These are phyloP conservation scores for Clitoria ternatea DNA, from an alignment of 306 rosid species.

Conservation along the genomic window DNA sequence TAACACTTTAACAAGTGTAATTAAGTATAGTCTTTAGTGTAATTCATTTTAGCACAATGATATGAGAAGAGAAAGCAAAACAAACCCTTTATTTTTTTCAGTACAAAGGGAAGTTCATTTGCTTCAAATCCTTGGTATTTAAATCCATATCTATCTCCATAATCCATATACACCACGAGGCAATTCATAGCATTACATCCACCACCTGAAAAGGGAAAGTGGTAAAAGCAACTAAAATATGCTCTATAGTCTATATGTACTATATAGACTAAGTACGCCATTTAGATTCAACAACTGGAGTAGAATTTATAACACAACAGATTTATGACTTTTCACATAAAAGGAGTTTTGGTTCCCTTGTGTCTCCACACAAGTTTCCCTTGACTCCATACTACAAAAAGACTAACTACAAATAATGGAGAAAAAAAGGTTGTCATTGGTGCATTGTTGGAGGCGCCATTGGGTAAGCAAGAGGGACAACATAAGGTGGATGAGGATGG, in stretches of 20 bases:
- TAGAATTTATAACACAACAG: constrained; percentile 16
- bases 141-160: constrained; percentile 14
- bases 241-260: not conserved
- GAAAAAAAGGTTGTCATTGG: constrained; percentile 37
- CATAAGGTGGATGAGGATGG: constrained; percentile 51
- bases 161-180: constrained; percentile 19
- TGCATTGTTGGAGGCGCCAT: constrained; percentile 97
- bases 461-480: constrained; percentile 90
- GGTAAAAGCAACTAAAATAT: not conserved
- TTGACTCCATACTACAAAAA: constrained; percentile 15
- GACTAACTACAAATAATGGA: constrained; percentile 16
- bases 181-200: constrained; percentile 18
- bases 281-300: constrained; percentile 22
- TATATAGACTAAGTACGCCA: constrained; percentile 1
- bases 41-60: too few relatives aligned
- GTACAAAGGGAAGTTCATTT: not conserved
- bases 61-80: too few relatives aligned
- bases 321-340: constrained; percentile 21
- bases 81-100: too few relatives aligned
- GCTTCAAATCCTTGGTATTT: constrained; percentile 21
- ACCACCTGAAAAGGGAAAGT: not conserved
- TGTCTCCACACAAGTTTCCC: constrained; percentile 1
- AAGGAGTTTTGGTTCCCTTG: not conserved
- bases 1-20: too few relatives aligned
- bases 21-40: too few relatives aligned